A percentile compares a stretch with the other conserved stretches of the same genome.
phyloP scores from a whole-genome alignment of 257 asterid species.

The Lycium ferocissimum region DNA sequence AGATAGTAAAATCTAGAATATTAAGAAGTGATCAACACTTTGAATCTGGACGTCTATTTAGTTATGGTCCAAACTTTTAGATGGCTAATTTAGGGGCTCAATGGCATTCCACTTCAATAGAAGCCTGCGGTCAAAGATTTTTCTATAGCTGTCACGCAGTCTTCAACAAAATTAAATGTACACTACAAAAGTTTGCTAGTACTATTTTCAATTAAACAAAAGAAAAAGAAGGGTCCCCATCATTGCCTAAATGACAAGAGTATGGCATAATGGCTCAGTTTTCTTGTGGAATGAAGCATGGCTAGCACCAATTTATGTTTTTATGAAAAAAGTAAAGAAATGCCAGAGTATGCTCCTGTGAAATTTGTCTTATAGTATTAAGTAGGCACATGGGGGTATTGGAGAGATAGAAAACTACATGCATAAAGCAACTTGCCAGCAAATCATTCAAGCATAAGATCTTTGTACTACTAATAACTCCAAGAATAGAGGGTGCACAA shows the following conservation, averaged over 20 bases:
- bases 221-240: not conserved
- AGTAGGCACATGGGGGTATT: not conserved
- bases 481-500: not conserved
- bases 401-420: not conserved
- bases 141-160: not conserved
- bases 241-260: slow-evolving; percentile 8
- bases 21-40: not conserved
- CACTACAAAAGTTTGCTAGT: not conserved
- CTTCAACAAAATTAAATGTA: slow-evolving; percentile 21
- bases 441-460: not conserved
- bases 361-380: not conserved
- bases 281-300: slow-evolving; percentile 24
- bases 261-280: not conserved
- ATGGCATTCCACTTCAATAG: not conserved
- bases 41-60: slow-evolving; percentile 13
- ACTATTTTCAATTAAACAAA: slow-evolving; percentile 4
- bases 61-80: not conserved
- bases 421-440: not conserved
- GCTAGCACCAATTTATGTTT: not conserved
- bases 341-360: not conserved
- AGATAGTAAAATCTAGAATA: not conserved
- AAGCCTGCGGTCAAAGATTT: slow-evolving; percentile 25
- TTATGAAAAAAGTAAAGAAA: not conserved
- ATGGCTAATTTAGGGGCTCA: not conserved
- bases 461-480: not conserved